Evolutionary conservation across 2,329 filamentous ascomycete species (phyloP).

Genomic region (Aureobasidium pullulans): DNA sequence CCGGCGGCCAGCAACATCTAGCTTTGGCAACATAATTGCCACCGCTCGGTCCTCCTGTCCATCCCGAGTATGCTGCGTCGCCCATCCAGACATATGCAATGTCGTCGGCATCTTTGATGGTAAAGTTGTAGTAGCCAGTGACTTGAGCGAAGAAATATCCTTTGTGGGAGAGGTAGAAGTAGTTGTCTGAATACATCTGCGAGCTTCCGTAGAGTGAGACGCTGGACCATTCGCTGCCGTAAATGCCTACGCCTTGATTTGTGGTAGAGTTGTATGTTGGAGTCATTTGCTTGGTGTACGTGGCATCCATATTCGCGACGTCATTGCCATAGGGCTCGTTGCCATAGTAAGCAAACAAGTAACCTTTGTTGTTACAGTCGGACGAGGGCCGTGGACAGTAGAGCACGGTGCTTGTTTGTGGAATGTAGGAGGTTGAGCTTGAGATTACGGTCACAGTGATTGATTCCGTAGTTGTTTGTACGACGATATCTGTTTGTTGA

Average conservation of each 20-base stretch:
- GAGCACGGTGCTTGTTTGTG: too few relatives aligned
- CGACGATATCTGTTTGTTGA: too few relatives aligned
- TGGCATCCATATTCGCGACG: background rate
- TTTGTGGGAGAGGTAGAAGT: slow-evolving; percentile 18
- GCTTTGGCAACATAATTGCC: slow-evolving; percentile 14
- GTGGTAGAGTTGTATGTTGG: background rate
- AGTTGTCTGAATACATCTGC: background rate
- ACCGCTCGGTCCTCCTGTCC: slow-evolving; percentile 1
- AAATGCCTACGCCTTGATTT: background rate
- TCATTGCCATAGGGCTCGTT: too few relatives aligned
- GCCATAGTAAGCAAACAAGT: too few relatives aligned
- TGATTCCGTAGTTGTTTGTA: too few relatives aligned
- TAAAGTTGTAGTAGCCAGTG: slow-evolving; percentile 21
- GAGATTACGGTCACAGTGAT: too few relatives aligned
- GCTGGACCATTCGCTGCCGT: background rate
- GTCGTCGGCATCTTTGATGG: slow-evolving; percentile 18
- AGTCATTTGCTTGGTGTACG: background rate
- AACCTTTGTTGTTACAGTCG: too few relatives aligned
- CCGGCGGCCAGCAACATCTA: background rate
- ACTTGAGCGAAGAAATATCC: slow-evolving; percentile 16
- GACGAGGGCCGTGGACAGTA: too few relatives aligned
- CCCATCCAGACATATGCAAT: slow-evolving; percentile 21
- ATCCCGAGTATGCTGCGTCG: slow-evolving; percentile 18
- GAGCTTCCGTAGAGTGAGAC: background rate
- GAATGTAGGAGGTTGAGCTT: too few relatives aligned